Evolutionary conservation across 2,329 filamentous ascomycete species (phyloP).

Genomic region (Sporothrix variecibatus): DNA sequence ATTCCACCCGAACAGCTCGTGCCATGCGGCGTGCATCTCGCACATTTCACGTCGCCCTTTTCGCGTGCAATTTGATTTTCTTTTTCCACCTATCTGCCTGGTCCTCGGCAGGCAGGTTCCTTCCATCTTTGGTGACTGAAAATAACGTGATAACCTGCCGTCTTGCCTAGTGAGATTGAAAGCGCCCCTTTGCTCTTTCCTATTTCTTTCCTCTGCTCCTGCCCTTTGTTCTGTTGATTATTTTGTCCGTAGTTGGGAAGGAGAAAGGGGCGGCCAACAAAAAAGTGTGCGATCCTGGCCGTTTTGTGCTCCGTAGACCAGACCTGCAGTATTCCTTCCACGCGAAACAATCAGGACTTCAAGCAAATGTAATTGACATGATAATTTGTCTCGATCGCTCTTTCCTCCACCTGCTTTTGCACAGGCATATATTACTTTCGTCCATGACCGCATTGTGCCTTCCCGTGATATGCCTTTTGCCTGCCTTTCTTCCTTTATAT

Average conservation of each 20-base stretch:
- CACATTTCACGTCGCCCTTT: conserved; percentile 5
- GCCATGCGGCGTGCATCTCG: not conserved
- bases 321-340: not conserved
- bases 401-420: not conserved
- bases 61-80: conserved; percentile 13
- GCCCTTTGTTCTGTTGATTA: conserved; percentile 15
- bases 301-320: not conserved
- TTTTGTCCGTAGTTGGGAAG: not conserved
- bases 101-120: not conserved
- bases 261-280: not conserved
- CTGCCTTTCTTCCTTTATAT: not conserved
- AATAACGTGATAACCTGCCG: not conserved
- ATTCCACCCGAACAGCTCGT: conserved; percentile 23
- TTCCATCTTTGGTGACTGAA: not conserved
- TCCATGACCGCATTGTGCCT: not conserved
- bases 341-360: not conserved
- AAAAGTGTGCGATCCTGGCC: conserved; percentile 3
- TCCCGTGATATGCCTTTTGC: conserved; percentile 5
- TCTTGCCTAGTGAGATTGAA: not conserved
- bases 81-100: not conserved
- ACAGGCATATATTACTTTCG: not conserved
- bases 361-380: not conserved
- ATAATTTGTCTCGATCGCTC: not conserved
- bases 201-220: not conserved
- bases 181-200: not conserved